Conservation (phyloP, 2,329 filamentous ascomycete genomes). For the Aspergillus nomiae region DNA sequence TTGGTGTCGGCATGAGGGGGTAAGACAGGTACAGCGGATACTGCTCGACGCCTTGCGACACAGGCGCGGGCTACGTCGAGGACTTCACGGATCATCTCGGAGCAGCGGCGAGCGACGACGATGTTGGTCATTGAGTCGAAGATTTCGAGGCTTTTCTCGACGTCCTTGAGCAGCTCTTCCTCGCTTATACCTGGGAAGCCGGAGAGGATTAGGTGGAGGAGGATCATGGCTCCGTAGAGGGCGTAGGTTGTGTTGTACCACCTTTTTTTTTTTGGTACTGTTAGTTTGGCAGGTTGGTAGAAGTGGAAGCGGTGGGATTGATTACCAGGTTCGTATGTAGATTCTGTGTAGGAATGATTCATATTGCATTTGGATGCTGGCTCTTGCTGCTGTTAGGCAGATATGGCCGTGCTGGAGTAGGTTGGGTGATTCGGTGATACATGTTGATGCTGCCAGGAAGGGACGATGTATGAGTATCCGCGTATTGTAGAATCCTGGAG, state of each 20-base stretch:
- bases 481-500: constrained; percentile 32
- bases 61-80: constrained; percentile 27
- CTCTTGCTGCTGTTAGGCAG: constrained; percentile 29
- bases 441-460: constrained; percentile 26
- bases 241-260: constrained; percentile 39
- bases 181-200: constrained; percentile 19
- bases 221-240: constrained; percentile 36
- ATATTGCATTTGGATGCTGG: constrained; percentile 32
- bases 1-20: neutral
- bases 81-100: constrained; percentile 32
- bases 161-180: constrained; percentile 27
- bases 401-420: constrained; percentile 25
- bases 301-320: neutral
- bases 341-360: constrained; percentile 32
- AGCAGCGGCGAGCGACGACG: constrained; percentile 33
- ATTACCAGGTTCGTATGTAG: constrained; percentile 34
- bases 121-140: constrained; percentile 34
- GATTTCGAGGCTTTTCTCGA: constrained; percentile 34
- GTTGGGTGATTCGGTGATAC: constrained; percentile 7
- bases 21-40: neutral
- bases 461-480: constrained; percentile 33
- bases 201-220: constrained; percentile 32
- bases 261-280: constrained; percentile 10
- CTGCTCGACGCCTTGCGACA: constrained; percentile 12
- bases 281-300: neutral